These are phyloP conservation scores for Grosmannia huntii DNA, from an alignment of 2,329 filamentous ascomycete species.

Conservation along the genomic window DNA sequence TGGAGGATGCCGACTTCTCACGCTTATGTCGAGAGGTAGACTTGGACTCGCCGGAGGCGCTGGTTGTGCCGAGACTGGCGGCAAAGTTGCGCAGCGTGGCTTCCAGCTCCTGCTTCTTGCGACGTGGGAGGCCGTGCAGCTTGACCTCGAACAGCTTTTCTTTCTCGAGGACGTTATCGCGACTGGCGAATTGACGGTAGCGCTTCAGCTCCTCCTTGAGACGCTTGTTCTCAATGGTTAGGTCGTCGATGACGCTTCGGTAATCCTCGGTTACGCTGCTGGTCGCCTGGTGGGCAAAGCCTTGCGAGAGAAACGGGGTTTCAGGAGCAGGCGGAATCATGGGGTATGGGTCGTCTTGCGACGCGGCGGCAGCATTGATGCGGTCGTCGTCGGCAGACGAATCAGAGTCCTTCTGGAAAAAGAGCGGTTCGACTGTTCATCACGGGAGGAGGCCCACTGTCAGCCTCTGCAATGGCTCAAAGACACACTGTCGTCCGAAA, in stretches of 20 bases:
- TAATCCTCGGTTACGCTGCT: constrained; percentile 62
- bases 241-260: constrained; percentile 72
- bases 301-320: constrained; percentile 2
- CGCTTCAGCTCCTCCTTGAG: constrained; percentile 60
- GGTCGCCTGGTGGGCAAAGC: constrained; percentile 18
- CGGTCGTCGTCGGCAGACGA: constrained; percentile 31
- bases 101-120: constrained; percentile 67
- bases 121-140: constrained; percentile 57
- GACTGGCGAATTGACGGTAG: constrained; percentile 50
- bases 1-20: constrained; percentile 23
- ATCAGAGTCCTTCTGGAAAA: constrained; percentile 33
- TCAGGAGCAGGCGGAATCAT: not conserved
- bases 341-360: not conserved
- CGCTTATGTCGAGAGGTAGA: constrained; percentile 27
- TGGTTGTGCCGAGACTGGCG: constrained; percentile 36
- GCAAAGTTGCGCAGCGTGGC: constrained; percentile 60
- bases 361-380: not conserved
- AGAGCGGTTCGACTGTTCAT: not conserved
- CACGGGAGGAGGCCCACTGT: not conserved
- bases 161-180: constrained; percentile 52
- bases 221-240: constrained; percentile 73
- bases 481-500: not conserved
- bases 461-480: not conserved
- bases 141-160: constrained; percentile 78
- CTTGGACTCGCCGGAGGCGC: constrained; percentile 29